Evolutionary conservation across 768 basidiomycete genomes (phyloP), one percentile per base, ranked within the genome.

Genomic region (Psilocybe sp.): DNA sequence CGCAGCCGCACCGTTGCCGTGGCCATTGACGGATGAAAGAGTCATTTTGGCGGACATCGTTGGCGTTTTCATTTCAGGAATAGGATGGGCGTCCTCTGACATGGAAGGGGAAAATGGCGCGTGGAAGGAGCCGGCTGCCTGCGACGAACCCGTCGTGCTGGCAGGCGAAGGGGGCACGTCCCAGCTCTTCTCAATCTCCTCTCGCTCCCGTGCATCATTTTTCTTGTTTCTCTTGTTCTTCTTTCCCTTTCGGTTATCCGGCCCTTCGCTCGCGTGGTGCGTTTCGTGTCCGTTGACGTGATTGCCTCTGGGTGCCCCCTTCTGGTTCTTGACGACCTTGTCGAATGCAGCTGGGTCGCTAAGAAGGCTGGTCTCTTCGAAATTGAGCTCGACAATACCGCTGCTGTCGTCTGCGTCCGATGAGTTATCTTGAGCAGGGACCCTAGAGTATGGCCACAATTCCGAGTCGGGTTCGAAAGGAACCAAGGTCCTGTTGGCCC

Each of bases 341-440:
- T 67, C 66, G 57, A 86, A 87, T 9, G 77, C 76, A 42, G 76
- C 77, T 2, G 81, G 79, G 55, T 89, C 82, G 60, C 85, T 87
- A 59, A 90, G 64, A 16, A 84, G 81, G 50, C 85, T 83, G 38
- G 78, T 89, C 48, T 89, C 88, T 5, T 76, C 75, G 58, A 87
- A 90, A 62, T 87, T 85, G 44, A 90, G 79, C 63, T 89, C 88
- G 9, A 89, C 77, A 19, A 90, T 79, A 47, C 86, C 87, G 4
- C 72, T 73, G 5, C 78, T 79, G n/a, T 73, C 72, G 9, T 61
- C 60, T 2, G 68, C 70, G 35, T 68, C 69, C 10, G 50, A 50
- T 15, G 45, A 55, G 50, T 73, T 49, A 74, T 68, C 41, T 72
- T 66, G 10, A 73, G 73, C 4, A 68, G 68, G 35, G 28, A 46